Evolutionary conservation across 1,284 basidiomycete species (phyloP), one percentile per base, ranked within the genome.

Genomic region (Lignosus rhinocerotis): DNA sequence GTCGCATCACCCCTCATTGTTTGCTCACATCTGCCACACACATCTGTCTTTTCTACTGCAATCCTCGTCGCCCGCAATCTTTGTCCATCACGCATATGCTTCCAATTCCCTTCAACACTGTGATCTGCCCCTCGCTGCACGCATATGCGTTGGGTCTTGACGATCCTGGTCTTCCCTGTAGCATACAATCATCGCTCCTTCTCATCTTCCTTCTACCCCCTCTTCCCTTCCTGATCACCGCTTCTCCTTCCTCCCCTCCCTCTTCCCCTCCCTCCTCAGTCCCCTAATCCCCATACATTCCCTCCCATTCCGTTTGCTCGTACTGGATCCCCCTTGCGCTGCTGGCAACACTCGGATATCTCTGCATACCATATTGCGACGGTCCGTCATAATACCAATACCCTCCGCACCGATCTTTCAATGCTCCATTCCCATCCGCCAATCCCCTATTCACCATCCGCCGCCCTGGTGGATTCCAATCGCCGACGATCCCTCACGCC

Each of bases 151-250:
- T 36, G 54, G 62, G 61, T 64, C 62, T 64, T 59, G 62, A 64
- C 47, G 62, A 61, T 64, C 62, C 50, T 53, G 53, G 53, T 56
- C 48, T 43, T 50, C 55, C 33, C 43, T 64, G 62, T 64, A 64
- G 61, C 47, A 61, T 64, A 64, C 59, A 55, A 38, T 30, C 52
- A 47, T 33, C 50, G 11, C 39, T 36, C 42, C 21, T 17, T 17
- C 32, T 17, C 34, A 42, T 33, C 56, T 14, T 39, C n/a, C 6
- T 14, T n/a, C n/a, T 39, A 6, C 21, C 55, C 38, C 52, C 41
- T 58, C 53, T 43, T 58, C 45, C 43, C 45, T 32, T 47, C 47
- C 49, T 14, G 2, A 14, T 7, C n/a, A 25, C 33, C 43, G 32
- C 56, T 16, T 7, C 46, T 21, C 34, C n/a, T 43, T 46, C 41